A percentile compares a stretch with the other conserved stretches of the same genome.
Evolutionary conservation across 257 asterid genomes (phyloP).

Genomic region (Cinchona pubescens): DNA sequence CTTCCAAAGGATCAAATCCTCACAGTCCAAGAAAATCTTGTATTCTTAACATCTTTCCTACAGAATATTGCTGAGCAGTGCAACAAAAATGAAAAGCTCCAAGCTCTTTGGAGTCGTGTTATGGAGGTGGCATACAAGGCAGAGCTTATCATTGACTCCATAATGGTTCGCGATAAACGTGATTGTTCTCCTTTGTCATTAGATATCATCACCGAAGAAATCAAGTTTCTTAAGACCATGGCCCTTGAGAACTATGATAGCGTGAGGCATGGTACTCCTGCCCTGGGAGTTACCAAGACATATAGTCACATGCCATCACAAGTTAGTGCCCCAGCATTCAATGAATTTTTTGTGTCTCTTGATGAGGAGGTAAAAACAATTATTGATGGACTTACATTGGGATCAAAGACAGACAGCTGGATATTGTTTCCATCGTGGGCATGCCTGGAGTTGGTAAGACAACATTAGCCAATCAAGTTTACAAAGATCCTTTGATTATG

Average conservation of each 20-base stretch:
- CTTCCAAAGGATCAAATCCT: not conserved
- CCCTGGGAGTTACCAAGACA: not conserved
- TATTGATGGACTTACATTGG: not conserved
- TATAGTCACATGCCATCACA: not conserved
- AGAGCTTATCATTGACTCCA: not conserved
- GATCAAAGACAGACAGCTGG: not conserved
- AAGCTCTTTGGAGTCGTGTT: not conserved
- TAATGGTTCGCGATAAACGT: not conserved
- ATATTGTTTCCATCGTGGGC: not conserved
- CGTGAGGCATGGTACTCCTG: too few species aligned
- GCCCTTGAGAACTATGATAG: too few species aligned
- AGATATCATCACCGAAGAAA: not conserved
- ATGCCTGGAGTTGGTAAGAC: slow-evolving; percentile 14
- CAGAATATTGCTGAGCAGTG: not conserved
- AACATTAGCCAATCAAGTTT: not conserved
- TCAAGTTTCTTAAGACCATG: too few species aligned
- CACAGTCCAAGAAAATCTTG: not conserved
- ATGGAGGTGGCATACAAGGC: slow-evolving; percentile 1
- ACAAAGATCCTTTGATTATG: not conserved
- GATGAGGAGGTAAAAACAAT: not conserved
- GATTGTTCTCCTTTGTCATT: not conserved
- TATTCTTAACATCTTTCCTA: not conserved
- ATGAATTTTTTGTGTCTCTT: not conserved
- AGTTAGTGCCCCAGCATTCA: not conserved
- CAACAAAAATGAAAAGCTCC: not conserved